Percentiles rank a stretch among this genome's conserved stretches.
Evolutionary conservation across 108 stramenopile species (phyloP).

Genomic region (Aurantiochytrium sp.): DNA sequence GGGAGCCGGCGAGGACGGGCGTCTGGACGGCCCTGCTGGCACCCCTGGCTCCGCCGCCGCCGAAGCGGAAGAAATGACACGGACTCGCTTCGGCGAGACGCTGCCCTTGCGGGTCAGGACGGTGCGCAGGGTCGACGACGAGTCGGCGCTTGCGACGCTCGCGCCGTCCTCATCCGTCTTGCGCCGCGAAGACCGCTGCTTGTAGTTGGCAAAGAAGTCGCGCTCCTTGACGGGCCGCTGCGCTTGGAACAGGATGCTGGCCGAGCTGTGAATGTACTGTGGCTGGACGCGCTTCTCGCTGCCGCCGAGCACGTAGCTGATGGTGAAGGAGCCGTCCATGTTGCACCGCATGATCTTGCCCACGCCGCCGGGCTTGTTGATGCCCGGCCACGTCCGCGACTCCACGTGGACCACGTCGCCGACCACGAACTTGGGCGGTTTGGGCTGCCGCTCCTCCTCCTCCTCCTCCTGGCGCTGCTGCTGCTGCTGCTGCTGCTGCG

Average conservation of each 20-base stretch:
- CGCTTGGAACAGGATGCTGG: background rate
- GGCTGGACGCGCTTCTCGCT: background rate
- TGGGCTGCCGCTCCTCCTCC: background rate
- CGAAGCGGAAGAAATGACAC: too few relatives aligned
- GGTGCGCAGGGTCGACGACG: too few relatives aligned
- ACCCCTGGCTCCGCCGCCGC: too few relatives aligned
- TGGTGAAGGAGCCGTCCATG: background rate
- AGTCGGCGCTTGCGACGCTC: too few relatives aligned
- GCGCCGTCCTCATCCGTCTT: too few relatives aligned
- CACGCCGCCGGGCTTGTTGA: slow-evolving; percentile 22
- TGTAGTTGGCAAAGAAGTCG: background rate
- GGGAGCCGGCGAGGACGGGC: too few relatives aligned
- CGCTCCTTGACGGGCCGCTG: background rate
- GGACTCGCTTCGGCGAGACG: too few relatives aligned
- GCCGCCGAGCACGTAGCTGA: background rate
- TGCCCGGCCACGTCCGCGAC: background rate
- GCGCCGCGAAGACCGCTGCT: background rate
- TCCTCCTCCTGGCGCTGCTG: background rate
- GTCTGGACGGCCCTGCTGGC: too few relatives aligned
- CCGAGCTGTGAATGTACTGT: background rate
- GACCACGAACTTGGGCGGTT: background rate
- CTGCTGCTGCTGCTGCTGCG: background rate
- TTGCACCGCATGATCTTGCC: background rate
- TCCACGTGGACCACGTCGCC: background rate
- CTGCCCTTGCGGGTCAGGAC: too few relatives aligned